Conservation (phyloP, 169 alveolate species). For the Plasmodium inui region DNA sequence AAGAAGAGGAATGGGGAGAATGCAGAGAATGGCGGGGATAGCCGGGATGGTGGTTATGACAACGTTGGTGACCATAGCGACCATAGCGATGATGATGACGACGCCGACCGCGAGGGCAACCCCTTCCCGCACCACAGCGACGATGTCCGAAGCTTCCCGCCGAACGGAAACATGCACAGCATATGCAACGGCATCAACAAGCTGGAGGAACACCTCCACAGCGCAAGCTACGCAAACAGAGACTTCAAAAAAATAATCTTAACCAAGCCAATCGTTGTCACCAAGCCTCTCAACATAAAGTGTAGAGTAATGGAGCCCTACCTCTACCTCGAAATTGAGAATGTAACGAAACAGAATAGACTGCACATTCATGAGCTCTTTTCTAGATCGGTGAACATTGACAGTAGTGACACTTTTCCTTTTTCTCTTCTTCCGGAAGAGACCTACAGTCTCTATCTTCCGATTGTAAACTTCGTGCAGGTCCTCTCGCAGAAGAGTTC, state of each 20-base stretch:
- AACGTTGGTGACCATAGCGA: background rate
- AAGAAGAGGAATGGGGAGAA: background rate
- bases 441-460: slow-evolving; percentile 36
- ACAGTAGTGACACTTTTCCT: slow-evolving; percentile 22
- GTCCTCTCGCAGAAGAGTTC: slow-evolving; percentile 1
- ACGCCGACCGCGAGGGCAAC: background rate
- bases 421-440: slow-evolving; percentile 34
- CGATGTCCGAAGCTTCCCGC: slow-evolving; percentile 17
- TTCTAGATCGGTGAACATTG: slow-evolving; percentile 46
- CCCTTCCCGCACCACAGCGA: slow-evolving; percentile 13
- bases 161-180: slow-evolving; percentile 13
- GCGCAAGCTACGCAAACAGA: slow-evolving; percentile 2
- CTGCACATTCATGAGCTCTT: slow-evolving; percentile 25
- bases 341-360: slow-evolving; percentile 20
- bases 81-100: slow-evolving; percentile 7
- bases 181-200: slow-evolving; percentile 36
- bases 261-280: slow-evolving; percentile 18
- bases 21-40: background rate
- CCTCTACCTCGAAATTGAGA: slow-evolving; percentile 31
- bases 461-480: slow-evolving; percentile 23
- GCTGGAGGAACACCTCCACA: slow-evolving; percentile 31
- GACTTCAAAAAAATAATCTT: slow-evolving; percentile 4
- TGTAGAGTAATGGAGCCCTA: slow-evolving; percentile 32
- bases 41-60: background rate
- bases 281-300: slow-evolving; percentile 32